phyloP scores from a whole-genome alignment of 2,329 filamentous ascomycete species.

The Beauveria medogensis region DNA sequence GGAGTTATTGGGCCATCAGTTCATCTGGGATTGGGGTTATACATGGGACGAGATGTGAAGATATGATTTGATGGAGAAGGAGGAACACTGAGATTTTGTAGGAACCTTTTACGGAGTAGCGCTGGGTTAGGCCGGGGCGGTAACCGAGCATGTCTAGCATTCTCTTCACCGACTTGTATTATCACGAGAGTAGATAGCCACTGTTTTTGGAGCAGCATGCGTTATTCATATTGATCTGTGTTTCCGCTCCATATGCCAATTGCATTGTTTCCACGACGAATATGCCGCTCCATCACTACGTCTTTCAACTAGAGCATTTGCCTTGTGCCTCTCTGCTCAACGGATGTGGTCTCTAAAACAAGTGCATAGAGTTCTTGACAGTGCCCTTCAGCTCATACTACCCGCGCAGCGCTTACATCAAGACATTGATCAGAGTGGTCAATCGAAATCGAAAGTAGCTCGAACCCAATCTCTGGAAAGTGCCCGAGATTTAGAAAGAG shows the following conservation, averaged over 20 bases:
- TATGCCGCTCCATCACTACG: not conserved
- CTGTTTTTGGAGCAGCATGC: not conserved
- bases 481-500: no score
- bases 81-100: not conserved
- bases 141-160: conserved; percentile 1
- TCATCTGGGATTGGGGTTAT: not conserved
- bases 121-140: not conserved
- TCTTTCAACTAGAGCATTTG: not conserved
- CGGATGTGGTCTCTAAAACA: not conserved
- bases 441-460: no score
- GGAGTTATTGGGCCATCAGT: not conserved
- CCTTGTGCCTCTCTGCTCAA: not conserved
- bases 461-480: no score
- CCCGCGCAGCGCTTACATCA: not conserved
- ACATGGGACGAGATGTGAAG: not conserved
- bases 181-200: not conserved
- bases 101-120: not conserved
- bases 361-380: not conserved
- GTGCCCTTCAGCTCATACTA: not conserved
- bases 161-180: not conserved
- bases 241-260: not conserved
- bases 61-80: not conserved
- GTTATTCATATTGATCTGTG: not conserved
- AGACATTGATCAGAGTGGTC: not conserved
- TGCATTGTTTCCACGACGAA: no score